Percentiles rank a stretch among this genome's conserved stretches.
phyloP scores from a whole-genome alignment of 2,329 filamentous ascomycete genomes.

The Colletotrichum truncatum region DNA sequence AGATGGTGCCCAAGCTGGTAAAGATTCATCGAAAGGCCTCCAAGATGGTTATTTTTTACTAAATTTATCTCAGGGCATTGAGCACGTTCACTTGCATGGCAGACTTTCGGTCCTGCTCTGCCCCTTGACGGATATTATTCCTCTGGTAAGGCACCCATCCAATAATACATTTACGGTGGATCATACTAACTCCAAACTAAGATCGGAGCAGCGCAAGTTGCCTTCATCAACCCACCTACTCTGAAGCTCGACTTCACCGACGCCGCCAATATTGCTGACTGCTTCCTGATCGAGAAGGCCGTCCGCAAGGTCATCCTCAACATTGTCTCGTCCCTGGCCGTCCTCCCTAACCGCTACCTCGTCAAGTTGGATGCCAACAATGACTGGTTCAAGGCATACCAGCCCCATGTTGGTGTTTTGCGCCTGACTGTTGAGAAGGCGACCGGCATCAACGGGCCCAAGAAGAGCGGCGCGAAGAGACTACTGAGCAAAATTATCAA shows the following conservation, averaged over 20 bases:
- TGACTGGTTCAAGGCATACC: conserved; percentile 58
- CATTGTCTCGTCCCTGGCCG: conserved; percentile 54
- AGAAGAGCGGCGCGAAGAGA: conserved; percentile 41
- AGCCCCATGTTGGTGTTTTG: conserved; percentile 51
- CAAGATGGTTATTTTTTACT: background rate
- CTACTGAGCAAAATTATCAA: conserved; percentile 53
- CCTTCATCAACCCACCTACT: conserved; percentile 57
- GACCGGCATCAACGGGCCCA: conserved; percentile 45
- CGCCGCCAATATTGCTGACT: conserved; percentile 54
- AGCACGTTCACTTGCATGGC: conserved; percentile 53
- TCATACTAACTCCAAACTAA: conserved; percentile 29
- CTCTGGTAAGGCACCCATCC: conserved; percentile 49
- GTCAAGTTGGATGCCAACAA: conserved; percentile 55
- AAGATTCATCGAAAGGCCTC: background rate
- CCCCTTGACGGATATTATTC: conserved; percentile 55
- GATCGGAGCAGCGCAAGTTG: conserved; percentile 57
- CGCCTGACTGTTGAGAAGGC: conserved; percentile 54
- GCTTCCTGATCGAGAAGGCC: conserved; percentile 47
- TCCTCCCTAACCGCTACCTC: conserved; percentile 58
- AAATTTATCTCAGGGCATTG: conserved; percentile 48
- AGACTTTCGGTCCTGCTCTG: conserved; percentile 53
- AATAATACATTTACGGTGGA: background rate
- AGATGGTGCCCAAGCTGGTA: conserved; percentile 52
- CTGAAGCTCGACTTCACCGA: conserved; percentile 57
- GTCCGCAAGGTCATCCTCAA: conserved; percentile 54